phyloP scores from a whole-genome alignment of 2,329 filamentous ascomycete species.

The Colletotrichum sp. region DNA sequence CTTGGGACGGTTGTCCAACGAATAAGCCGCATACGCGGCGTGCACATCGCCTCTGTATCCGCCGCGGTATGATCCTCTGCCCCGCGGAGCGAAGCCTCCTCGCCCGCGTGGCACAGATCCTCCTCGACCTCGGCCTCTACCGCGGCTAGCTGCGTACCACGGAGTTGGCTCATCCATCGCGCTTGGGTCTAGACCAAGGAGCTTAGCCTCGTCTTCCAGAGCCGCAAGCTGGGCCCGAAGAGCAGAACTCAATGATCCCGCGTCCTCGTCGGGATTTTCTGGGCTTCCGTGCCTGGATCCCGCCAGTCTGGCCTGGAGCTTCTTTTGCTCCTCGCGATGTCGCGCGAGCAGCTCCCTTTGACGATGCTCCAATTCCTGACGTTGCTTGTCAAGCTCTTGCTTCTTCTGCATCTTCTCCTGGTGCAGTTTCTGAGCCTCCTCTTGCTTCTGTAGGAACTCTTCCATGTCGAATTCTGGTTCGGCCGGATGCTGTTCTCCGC shows the following conservation, averaged over 20 bases:
- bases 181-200: slow-evolving; percentile 70
- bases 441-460: slow-evolving; percentile 71
- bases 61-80: slow-evolving; percentile 45
- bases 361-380: slow-evolving; percentile 68
- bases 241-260: slow-evolving; percentile 52
- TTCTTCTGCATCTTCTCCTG: slow-evolving; percentile 69
- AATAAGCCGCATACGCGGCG: slow-evolving; percentile 65
- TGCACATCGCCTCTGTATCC: slow-evolving; percentile 49
- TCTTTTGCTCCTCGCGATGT: slow-evolving; percentile 69
- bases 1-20: slow-evolving; percentile 78
- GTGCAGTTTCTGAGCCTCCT: slow-evolving; percentile 72
- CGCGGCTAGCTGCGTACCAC: slow-evolving; percentile 26
- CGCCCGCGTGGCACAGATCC: slow-evolving; percentile 35
- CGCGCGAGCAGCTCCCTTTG: slow-evolving; percentile 65
- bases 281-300: slow-evolving; percentile 47
- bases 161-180: slow-evolving; percentile 47
- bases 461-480: slow-evolving; percentile 70
- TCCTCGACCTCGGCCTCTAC: slow-evolving; percentile 48
- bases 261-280: slow-evolving; percentile 20
- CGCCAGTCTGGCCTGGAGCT: slow-evolving; percentile 65
- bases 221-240: slow-evolving; percentile 75
- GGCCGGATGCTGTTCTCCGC: slow-evolving; percentile 6
- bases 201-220: slow-evolving; percentile 75
- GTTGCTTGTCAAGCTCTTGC: slow-evolving; percentile 65
- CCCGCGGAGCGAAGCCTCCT: slow-evolving; percentile 36